Base-by-base conservation (phyloP, 768 basidiomycete species). In the Goffeauzyma gilvescens region DNA sequence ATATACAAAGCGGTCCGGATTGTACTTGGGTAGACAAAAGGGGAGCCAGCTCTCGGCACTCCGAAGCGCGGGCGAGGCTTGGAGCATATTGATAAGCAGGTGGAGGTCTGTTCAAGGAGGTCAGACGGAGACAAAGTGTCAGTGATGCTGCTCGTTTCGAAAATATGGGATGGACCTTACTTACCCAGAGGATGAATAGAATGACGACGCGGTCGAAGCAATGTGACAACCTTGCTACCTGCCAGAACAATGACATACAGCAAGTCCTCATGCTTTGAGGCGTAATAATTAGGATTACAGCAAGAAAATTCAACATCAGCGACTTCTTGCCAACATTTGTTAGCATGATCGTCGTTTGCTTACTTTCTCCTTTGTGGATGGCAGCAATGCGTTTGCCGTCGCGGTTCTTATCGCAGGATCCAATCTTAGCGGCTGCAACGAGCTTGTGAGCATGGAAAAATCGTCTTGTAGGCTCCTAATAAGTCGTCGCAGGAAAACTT, bases 21-120 rank as follows among this genome's bases (percentile, higher is more conserved):
- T 85, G 69, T 83, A 96, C 61, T 86, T 87, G 0, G 93, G 90
- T 3, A 98, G 72, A 60, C 93, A 96, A 35, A 98, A 73, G 2
- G 93, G 93, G 6, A 96, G 73, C 85, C 87, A 98, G 5, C 80
- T 79, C 12, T 87, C 81, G 6, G 85, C 69, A 5, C 53, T 78
- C 1, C 49, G 79, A 7, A 78, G 76, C 2, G 78, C 80, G 4
- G 84, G 79, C 0, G 84, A 81, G 0, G 82, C 73, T 44, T 81
- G 74, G 6, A 95, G 73, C 2, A 87, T 90, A 58, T 90, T 95
- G 41, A 96, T 70, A 23, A 95, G 72, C 37, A 93, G 77, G 57
- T 93, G 87, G 15, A 98, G 75, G 57, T 96, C 93, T 77, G 58
- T 31, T 0, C 14, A 6, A 9, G 40, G 14, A 49, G 45, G 25